Conservation (phyloP, 2,329 filamentous ascomycete species). For the Epichloe typhina region DNA sequence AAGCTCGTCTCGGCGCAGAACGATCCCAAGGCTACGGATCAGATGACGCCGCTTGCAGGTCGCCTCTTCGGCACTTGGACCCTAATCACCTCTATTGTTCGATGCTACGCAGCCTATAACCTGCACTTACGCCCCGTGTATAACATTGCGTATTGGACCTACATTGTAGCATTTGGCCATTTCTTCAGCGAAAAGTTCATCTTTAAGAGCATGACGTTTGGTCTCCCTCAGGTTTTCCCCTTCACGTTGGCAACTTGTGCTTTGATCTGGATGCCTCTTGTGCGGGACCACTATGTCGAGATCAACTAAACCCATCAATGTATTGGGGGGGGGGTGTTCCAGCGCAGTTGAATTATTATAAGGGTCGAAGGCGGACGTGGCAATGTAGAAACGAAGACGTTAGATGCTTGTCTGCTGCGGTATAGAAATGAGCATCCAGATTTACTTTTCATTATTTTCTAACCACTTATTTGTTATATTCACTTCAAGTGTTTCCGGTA, state of each 20-base stretch:
- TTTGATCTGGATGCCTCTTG: constrained; percentile 48
- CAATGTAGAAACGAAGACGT: neutral
- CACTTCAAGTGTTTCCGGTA: constrained; percentile 52
- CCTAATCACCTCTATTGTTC: constrained; percentile 60
- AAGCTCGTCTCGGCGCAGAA: constrained; percentile 36
- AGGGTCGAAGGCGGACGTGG: neutral
- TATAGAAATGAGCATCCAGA: neutral
- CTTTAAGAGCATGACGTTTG: constrained; percentile 61
- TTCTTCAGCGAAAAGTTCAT: constrained; percentile 71
- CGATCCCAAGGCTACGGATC: constrained; percentile 36
- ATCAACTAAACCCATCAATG: constrained; percentile 12
- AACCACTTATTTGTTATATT: neutral
- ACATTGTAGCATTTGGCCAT: constrained; percentile 62
- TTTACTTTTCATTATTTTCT: neutral
- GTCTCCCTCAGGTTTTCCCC: constrained; percentile 41
- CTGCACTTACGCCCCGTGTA: constrained; percentile 61
- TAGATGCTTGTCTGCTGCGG: neutral
- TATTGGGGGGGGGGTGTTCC: neutral
- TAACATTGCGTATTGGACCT: constrained; percentile 70
- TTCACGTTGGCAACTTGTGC: constrained; percentile 37
- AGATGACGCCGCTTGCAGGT: constrained; percentile 61
- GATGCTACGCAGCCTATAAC: constrained; percentile 75
- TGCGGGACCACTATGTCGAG: constrained; percentile 58
- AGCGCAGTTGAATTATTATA: neutral
- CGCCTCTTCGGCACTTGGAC: constrained; percentile 86